Evolutionary conservation across 2,329 filamentous ascomycete genomes (phyloP), one percentile per base, ranked within the genome.

Genomic region (Mycosphaerelloides madeirae): DNA sequence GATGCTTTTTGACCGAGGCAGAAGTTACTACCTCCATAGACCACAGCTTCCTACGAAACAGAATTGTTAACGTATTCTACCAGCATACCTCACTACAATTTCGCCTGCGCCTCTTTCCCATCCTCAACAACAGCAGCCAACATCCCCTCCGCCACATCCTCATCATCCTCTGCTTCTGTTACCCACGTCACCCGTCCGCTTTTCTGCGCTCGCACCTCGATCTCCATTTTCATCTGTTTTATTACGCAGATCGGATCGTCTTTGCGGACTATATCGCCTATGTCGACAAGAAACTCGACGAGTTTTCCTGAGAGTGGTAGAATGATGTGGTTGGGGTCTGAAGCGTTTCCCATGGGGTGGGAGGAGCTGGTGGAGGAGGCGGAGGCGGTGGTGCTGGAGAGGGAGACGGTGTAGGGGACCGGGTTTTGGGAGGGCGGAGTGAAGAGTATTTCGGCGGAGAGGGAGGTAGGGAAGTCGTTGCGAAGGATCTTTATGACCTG

Each of bases 201-300:
- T 3, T 67, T 66, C 13, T 68, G 66, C 43, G 69, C 70, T 16
- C 80, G 62, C 2, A 84, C 73, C 54, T 83, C 80, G n/a, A 83
- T 62, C 52, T 84, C 80, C 80, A 83, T 84, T 63, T 83, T 83
- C 79, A 83, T 83, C 62, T 83, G 80, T 61, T 77, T 76, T 15
- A 83, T 73, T 14, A 83, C 77, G 6, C 68, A 76, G 52, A 83
- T 65, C 0, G 75, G 64, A 31, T 81, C 73, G 1, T 77, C 76
- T 48, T 74, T 66, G 15, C 59, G 60, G 0, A 79, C 64, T 6
- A 59, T 52, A 46, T 79, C 74, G 0, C 76, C 76, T 3, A 71
- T 69, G 5, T 76, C 69, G 0, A 83, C 77, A 2, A 78, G 55
- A 1, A 83, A 64, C 57, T 83, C 80, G 1, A 82, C 73, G 19